Conservation (phyloP, 2,329 filamentous ascomycete genomes). For the Talaromyces sp. region DNA sequence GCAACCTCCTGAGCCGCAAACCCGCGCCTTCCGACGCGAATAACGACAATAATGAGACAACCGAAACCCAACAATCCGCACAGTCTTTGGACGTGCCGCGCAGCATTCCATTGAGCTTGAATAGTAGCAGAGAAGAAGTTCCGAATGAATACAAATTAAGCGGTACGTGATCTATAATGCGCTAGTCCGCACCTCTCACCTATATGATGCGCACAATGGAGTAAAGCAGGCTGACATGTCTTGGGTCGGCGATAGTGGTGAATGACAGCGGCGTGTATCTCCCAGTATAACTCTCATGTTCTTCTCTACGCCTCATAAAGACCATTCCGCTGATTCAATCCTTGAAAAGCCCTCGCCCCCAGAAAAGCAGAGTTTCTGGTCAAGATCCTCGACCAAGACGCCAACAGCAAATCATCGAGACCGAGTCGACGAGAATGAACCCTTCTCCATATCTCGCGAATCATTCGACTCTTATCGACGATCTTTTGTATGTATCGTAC, state of each 20-base stretch:
- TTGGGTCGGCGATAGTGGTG: slow-evolving; percentile 63
- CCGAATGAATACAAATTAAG: slow-evolving; percentile 76
- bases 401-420: slow-evolving; percentile 58
- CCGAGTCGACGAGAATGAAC: slow-evolving; percentile 77
- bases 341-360: slow-evolving; percentile 71
- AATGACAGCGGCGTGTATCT: slow-evolving; percentile 94
- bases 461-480: slow-evolving; percentile 95
- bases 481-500: slow-evolving; percentile 70
- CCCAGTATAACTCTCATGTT: slow-evolving; percentile 59
- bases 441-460: slow-evolving; percentile 91
- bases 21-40: slow-evolving; percentile 42
- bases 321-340: slow-evolving; percentile 4
- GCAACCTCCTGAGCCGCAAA: slow-evolving; percentile 67
- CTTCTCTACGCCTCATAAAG: background rate
- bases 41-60: slow-evolving; percentile 51
- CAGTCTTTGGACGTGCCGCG: slow-evolving; percentile 38
- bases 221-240: slow-evolving; percentile 4
- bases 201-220: background rate
- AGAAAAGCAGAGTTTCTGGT: slow-evolving; percentile 80
- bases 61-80: slow-evolving; percentile 43
- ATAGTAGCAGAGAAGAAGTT: slow-evolving; percentile 62
- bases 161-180: slow-evolving; percentile 49
- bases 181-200: background rate
- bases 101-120: slow-evolving; percentile 54
- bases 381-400: slow-evolving; percentile 47